Base-by-base conservation (phyloP, 2,329 filamentous ascomycete species). In the Pseudonectria buxi region DNA sequence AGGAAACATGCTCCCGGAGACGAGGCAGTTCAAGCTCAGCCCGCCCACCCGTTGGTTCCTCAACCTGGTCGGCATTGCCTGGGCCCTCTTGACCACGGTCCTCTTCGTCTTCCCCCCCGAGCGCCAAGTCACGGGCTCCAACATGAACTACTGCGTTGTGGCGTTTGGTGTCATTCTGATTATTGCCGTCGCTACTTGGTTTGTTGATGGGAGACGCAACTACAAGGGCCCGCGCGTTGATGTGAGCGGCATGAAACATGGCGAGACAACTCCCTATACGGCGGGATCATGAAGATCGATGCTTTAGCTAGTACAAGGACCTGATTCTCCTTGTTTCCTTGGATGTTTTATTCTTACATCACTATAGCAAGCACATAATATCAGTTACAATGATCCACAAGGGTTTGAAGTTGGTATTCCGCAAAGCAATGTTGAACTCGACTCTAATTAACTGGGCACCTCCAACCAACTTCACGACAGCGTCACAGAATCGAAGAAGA, bases 71-170 rank as follows among this genome's bases (percentile, higher is more conserved):
- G 83, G 83, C 5, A 67, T 88, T 30, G 63, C 64, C 0, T 88
- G 82, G 59, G 74, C 81, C 2, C 61, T 76, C 10, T 56, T 87
- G n/a, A 87, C 83, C 0, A 86, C 81, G 0, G 76, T 86, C 1
- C 67, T 88, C 1, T 87, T 87, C 59, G 69, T 86, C 14, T 86
- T 87, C 59, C 83, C 83, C 3, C 83, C 83, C 0, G 70, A 69
- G 7, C 52, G 79, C 4, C 81, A 80, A 0, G 78, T 81, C 2
- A 77, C 76, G 0, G 67, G 71, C 0, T 74, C 63, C 46, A 86
- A 75, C 61, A 87, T 87, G 83, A 88, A 72, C 50, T 72, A 72
- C 47, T 66, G 61, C 28, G 53, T 72, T 15, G 68, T 65, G 10
- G 67, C 68, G 0, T 71, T 71, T 45, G 67, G 63, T 2, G 50